Evolutionary conservation across 768 basidiomycete species (phyloP), one percentile per base, ranked within the genome.

Genomic region (Pisolithus sp.): DNA sequence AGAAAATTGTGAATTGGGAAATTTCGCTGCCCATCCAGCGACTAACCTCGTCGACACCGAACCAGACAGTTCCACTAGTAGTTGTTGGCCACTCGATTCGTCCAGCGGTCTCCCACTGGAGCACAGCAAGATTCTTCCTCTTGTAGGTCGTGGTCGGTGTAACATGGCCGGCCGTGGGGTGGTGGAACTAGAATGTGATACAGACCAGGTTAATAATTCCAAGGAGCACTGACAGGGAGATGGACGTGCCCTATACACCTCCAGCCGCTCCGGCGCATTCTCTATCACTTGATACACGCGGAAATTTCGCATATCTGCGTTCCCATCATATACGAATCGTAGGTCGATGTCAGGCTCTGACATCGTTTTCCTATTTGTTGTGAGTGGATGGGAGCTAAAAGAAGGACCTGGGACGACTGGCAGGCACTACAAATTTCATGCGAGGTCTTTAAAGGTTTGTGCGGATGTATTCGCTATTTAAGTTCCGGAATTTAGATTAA

Each of bases 51-150:
- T 75, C 71, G 17, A 75, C 59, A 7, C 80, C 81, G 58, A 80
- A 80, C 54, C 71, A 69, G 8, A 79, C 70, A 0, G 62, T 73
- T 6, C 73, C 76, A 47, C 72, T 76, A 45, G 66, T 63, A 45
- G 68, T 64, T 4, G 76, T 75, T 39, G 64, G 63, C 80, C 80
- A 82, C 46, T 78, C 74, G 51, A 82, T 74, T 34, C 74, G 66
- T 3, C 81, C 81, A 3, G 78, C 79, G 17, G 71, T 70, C 59
- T 82, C 80, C 57, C 76, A 80, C 18, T 69, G 57, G 15, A 62
- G 49, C 1, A 76, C 78, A 7, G 57, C 59, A 10, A 70, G 46
- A 57, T 81, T 80, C 56, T 70, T 76, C 47, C 80, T 73, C 50
- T 73, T 70, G 50, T 76, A 78, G 4, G 73, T 73, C 5, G 79